phyloP scores from a whole-genome alignment of 345 rosid genomes.

The Eucalyptus cloeziana region DNA sequence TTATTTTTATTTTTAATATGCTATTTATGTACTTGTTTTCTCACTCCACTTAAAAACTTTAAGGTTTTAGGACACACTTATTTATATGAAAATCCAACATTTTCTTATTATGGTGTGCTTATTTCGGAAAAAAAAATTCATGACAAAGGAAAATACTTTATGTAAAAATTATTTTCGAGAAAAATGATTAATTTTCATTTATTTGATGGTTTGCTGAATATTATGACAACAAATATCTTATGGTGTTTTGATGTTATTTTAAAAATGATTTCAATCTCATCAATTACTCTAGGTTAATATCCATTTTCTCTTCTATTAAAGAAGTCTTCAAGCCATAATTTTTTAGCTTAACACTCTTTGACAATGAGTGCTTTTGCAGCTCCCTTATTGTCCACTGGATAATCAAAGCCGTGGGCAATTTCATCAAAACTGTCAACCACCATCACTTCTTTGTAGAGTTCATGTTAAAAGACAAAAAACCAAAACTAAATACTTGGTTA shows the following conservation, averaged over 20 bases:
- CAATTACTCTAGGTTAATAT: background rate
- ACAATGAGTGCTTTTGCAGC: background rate
- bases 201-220: background rate
- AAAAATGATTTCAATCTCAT: no score
- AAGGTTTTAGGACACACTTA: background rate
- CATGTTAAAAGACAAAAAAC: no score
- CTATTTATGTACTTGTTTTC: background rate
- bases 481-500: no score
- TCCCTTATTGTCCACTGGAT: background rate
- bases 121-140: background rate
- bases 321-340: background rate
- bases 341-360: background rate
- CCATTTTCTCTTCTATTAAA: background rate
- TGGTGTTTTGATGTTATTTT: background rate
- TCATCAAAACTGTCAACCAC: background rate
- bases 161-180: background rate
- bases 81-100: background rate
- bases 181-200: background rate
- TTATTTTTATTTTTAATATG: background rate
- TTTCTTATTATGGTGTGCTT: background rate
- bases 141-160: rapidly evolving
- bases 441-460: no score
- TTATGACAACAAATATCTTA: background rate
- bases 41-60: background rate
- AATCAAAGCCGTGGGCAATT: background rate